These are phyloP conservation scores for Fraxinus floribunda DNA, from an alignment of 305 asterid genomes.

Conservation along the genomic window DNA sequence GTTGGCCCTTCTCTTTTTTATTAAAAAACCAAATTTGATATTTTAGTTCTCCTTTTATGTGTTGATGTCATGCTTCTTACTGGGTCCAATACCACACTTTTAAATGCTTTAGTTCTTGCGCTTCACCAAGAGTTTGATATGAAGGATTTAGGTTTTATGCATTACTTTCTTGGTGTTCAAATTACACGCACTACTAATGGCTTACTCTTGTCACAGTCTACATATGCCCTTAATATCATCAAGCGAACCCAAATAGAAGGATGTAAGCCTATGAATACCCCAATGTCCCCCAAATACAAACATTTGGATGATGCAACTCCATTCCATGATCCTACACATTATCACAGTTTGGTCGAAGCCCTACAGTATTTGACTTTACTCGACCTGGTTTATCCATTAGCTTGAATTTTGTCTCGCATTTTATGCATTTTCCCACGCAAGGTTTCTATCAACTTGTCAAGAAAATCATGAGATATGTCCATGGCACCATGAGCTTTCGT, in stretches of 20 bases:
- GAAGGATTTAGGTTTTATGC: too few relatives aligned
- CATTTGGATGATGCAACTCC: not conserved
- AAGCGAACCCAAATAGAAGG: not conserved
- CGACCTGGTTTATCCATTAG: not conserved
- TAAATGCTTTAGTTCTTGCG: not conserved
- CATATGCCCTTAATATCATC: not conserved
- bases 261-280: not conserved
- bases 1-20: not conserved
- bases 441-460: not conserved
- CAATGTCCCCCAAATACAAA: not conserved
- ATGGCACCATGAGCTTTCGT: not conserved
- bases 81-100: not conserved
- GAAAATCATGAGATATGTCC: too few relatives aligned
- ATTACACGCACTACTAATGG: not conserved
- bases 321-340: not conserved
- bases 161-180: too few relatives aligned
- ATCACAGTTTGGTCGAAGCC: not conserved
- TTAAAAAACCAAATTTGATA: not conserved
- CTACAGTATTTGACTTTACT: not conserved
- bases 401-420: not conserved
- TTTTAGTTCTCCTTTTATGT: not conserved
- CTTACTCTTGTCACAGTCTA: not conserved
- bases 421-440: not conserved
- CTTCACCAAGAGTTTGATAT: too few relatives aligned
- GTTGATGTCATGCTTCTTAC: not conserved